Evolutionary conservation across 225 moss, liverwort and hornwort genomes (phyloP).

Genomic region (Lunularia cruciata): DNA sequence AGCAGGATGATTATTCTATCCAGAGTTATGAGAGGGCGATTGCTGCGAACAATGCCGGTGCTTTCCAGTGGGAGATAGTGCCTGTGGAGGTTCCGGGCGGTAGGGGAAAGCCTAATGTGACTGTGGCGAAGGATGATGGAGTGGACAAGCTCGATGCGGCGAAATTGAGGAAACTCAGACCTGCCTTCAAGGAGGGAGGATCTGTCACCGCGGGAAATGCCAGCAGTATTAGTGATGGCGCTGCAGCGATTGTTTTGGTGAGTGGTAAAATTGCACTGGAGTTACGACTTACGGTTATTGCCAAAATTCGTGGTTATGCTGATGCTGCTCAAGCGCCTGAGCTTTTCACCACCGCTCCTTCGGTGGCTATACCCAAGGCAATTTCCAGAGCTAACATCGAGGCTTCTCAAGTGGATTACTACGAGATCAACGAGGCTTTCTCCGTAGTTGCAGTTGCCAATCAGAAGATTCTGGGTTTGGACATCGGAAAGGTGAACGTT

Average conservation of each 20-base stretch:
- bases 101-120: slow-evolving; percentile 68
- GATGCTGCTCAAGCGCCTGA: slow-evolving; percentile 97
- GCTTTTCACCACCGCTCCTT: slow-evolving; percentile 86
- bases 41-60: slow-evolving; percentile 74
- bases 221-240: slow-evolving; percentile 98
- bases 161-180: slow-evolving; percentile 86
- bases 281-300: slow-evolving; percentile 76
- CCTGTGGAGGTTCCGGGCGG: slow-evolving; percentile 94
- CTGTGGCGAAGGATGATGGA: slow-evolving; percentile 86
- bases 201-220: slow-evolving; percentile 94
- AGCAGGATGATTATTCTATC: slow-evolving; percentile 77
- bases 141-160: slow-evolving; percentile 95
- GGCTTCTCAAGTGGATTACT: slow-evolving; percentile 84
- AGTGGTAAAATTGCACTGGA: slow-evolving; percentile 87
- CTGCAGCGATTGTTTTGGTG: slow-evolving; percentile 88
- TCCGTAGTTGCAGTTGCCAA: slow-evolving; percentile 89
- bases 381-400: slow-evolving; percentile 80
- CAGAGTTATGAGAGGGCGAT: slow-evolving; percentile 90
- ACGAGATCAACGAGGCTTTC: slow-evolving; percentile 95
- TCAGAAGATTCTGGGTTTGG: slow-evolving; percentile 69
- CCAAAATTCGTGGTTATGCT: slow-evolving; percentile 90
- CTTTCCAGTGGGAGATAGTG: slow-evolving; percentile 84
- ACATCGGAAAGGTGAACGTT: slow-evolving; percentile 74
- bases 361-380: slow-evolving; percentile 95
- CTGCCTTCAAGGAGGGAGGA: slow-evolving; percentile 91